Evolutionary conservation across 148 eudicot genomes (phyloP).

Genomic region (Persicaria maculosa): DNA sequence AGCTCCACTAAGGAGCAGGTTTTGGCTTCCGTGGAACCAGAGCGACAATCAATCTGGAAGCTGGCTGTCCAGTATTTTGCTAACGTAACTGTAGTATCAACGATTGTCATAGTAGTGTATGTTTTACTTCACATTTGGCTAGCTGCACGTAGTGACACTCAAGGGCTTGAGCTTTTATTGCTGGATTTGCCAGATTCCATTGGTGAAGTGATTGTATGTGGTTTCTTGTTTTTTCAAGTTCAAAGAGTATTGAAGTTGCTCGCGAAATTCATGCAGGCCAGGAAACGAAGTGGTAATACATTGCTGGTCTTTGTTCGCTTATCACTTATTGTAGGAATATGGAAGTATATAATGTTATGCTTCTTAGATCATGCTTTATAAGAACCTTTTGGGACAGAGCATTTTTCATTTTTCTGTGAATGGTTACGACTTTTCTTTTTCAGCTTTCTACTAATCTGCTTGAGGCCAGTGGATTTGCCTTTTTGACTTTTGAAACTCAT

Average conservation of each 20-base stretch:
- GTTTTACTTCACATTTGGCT: conserved; percentile 56
- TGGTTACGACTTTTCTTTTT: not conserved
- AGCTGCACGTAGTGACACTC: conserved; percentile 50
- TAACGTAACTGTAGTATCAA: conserved; percentile 70
- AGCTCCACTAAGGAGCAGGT: conserved; percentile 68
- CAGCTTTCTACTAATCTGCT: no score
- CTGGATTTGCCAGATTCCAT: conserved; percentile 93
- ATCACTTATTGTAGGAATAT: not conserved
- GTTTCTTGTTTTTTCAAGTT: conserved; percentile 73
- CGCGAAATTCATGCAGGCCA: conserved; percentile 83
- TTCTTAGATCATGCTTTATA: not conserved
- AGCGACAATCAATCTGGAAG: conserved; percentile 74
- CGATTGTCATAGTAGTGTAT: conserved; percentile 48
- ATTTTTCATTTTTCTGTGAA: not conserved
- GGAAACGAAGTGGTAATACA: conserved; percentile 66
- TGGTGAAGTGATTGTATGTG: conserved; percentile 73
- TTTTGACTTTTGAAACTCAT: not conserved
- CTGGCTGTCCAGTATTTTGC: conserved; percentile 70
- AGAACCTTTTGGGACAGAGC: not conserved
- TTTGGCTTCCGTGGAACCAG: conserved; percentile 65
- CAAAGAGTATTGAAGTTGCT: conserved; percentile 51
- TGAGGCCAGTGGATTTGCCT: no score
- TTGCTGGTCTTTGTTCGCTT: not conserved
- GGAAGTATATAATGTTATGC: not conserved
- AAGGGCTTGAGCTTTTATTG: conserved; percentile 91